These are phyloP conservation scores for Cinnamomum chago DNA, from an alignment of 164 flowering plant species.

Conservation along the genomic window DNA sequence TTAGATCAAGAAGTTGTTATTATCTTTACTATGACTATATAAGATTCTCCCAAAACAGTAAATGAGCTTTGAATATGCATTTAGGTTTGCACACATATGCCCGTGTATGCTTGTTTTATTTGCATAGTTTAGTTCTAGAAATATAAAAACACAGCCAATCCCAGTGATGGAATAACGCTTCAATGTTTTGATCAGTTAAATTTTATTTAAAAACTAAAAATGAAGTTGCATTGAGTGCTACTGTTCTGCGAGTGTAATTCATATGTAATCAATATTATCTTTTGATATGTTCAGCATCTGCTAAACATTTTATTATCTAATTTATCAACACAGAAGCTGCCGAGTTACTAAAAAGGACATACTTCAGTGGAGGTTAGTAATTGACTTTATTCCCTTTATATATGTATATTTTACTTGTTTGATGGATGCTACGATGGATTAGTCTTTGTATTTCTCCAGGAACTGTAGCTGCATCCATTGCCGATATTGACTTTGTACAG, in stretches of 20 bases:
- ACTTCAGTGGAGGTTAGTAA: constrained; percentile 92
- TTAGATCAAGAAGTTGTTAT: too few relatives aligned
- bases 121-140: too few relatives aligned
- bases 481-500: constrained; percentile 80
- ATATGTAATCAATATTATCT: background rate
- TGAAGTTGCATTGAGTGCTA: background rate
- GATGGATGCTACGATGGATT: constrained; percentile 7
- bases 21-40: too few relatives aligned
- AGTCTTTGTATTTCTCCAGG: constrained; percentile 38
- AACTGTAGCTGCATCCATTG: constrained; percentile 91
- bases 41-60: too few relatives aligned
- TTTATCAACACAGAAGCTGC: constrained; percentile 61
- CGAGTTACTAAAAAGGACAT: constrained; percentile 61
- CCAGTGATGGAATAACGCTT: too few relatives aligned
- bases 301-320: constrained; percentile 1
- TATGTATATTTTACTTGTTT: background rate
- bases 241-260: background rate
- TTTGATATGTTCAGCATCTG: background rate
- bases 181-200: too few relatives aligned
- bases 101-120: too few relatives aligned
- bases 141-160: too few relatives aligned
- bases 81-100: too few relatives aligned
- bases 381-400: background rate
- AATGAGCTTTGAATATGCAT: too few relatives aligned
- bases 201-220: too few relatives aligned